Conservation (phyloP, 2,329 filamentous ascomycete species). For the Talaromyces funiculosus region DNA sequence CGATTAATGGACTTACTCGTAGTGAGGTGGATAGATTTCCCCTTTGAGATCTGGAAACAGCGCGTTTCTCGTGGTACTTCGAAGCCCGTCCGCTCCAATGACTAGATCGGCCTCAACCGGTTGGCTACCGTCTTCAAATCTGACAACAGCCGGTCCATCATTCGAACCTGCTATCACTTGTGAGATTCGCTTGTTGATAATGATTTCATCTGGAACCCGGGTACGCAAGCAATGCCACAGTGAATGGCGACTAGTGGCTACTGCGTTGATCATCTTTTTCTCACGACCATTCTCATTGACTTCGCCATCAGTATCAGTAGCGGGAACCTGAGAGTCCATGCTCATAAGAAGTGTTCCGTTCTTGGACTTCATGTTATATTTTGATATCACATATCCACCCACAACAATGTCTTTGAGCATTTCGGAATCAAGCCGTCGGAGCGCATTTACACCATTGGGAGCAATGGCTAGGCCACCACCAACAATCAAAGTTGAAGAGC, state of each 20-base stretch:
- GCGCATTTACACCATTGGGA: conserved; percentile 37
- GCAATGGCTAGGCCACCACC: conserved; percentile 36
- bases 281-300: conserved; percentile 6
- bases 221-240: conserved; percentile 34
- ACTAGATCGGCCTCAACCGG: conserved; percentile 36
- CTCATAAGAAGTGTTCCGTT: conserved; percentile 30
- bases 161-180: conserved; percentile 23
- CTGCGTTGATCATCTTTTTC: conserved; percentile 22
- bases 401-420: conserved; percentile 29
- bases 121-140: conserved; percentile 31
- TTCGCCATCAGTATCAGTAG: neutral
- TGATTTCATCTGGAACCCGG: conserved; percentile 29
- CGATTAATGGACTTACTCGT: conserved; percentile 29
- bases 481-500: conserved; percentile 32
- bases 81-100: conserved; percentile 40
- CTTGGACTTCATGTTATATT: conserved; percentile 30
- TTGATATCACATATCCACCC: conserved; percentile 30
- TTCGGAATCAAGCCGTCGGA: conserved; percentile 32
- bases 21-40: conserved; percentile 33
- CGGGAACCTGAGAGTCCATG: conserved; percentile 17
- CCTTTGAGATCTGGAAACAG: conserved; percentile 30
- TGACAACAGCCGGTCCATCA: conserved; percentile 22
- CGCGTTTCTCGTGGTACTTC: conserved; percentile 30
- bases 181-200: conserved; percentile 30
- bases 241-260: conserved; percentile 35